Percentiles rank a stretch among this genome's conserved stretches.
phyloP scores from a whole-genome alignment of 2,329 filamentous ascomycete species.

The Calonectria hongkongensis region DNA sequence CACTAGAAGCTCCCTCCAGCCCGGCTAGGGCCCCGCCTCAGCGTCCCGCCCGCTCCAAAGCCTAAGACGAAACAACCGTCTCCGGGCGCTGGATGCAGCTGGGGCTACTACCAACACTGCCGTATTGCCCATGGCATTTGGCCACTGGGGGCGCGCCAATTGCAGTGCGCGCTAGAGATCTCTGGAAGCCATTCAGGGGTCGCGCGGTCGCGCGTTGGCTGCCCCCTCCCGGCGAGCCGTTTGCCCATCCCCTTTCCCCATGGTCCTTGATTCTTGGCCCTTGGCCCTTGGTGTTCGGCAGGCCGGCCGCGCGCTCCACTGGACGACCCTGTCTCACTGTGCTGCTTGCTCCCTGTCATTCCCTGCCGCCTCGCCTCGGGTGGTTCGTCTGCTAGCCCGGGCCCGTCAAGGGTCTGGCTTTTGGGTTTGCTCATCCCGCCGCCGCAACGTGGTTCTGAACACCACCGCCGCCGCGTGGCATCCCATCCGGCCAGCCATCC shows the following conservation, averaged over 20 bases:
- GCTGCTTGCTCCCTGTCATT: neutral
- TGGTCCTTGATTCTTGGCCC: neutral
- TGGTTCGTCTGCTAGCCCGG: conserved; percentile 21
- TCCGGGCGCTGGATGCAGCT: conserved; percentile 30
- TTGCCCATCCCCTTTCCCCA: conserved; percentile 14
- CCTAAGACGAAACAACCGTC: conserved; percentile 33
- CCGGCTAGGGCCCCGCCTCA: conserved; percentile 32
- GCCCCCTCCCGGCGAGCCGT: neutral
- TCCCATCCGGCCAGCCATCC: neutral
- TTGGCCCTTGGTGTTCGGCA: neutral
- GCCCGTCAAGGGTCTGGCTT: conserved; percentile 23
- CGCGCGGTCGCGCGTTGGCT: neutral
- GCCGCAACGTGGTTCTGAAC: conserved; percentile 28
- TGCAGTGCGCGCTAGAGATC: conserved; percentile 23
- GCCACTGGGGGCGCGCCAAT: conserved; percentile 16
- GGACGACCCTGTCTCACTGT: conserved; percentile 19
- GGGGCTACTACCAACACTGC: conserved; percentile 8
- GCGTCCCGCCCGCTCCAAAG: conserved; percentile 31
- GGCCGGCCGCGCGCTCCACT: conserved; percentile 6
- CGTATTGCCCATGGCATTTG: conserved; percentile 16
- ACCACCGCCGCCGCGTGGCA: conserved; percentile 9
- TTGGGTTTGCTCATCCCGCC: conserved; percentile 32
- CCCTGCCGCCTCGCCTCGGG: conserved; percentile 24
- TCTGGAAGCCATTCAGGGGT: conserved; percentile 7
- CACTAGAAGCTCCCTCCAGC: conserved; percentile 23